phyloP scores from a whole-genome alignment of 1,284 basidiomycete species.

The Gastroboletus turbinatus region DNA sequence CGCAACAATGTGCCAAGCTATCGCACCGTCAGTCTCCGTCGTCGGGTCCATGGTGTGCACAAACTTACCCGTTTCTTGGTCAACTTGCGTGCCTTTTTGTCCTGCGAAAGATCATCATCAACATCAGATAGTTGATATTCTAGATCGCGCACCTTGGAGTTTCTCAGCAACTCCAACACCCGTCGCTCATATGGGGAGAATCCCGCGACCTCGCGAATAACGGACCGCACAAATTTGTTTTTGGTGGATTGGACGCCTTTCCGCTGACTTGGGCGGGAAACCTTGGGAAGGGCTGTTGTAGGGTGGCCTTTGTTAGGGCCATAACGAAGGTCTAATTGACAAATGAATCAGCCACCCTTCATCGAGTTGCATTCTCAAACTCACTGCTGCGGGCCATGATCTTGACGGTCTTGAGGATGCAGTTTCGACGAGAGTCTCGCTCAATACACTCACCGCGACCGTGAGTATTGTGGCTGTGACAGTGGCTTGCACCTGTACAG shows the following conservation, averaged over 20 bases:
- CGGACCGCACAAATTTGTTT: conserved; percentile 88
- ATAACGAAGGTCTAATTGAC: conserved; percentile 74
- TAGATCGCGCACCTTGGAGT: conserved; percentile 80
- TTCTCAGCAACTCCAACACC: conserved; percentile 98
- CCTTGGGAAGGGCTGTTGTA: conserved; percentile 84
- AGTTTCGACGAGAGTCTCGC: conserved; percentile 32
- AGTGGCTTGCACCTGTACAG: conserved; percentile 45
- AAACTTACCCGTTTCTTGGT: conserved; percentile 93
- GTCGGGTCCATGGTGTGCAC: background rate
- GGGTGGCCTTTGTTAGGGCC: conserved; percentile 94
- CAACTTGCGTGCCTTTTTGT: conserved; percentile 97
- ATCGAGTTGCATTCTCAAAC: conserved; percentile 24
- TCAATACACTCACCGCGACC: conserved; percentile 18
- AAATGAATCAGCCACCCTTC: conserved; percentile 5
- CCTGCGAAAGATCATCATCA: conserved; percentile 46
- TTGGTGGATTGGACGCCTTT: conserved; percentile 88
- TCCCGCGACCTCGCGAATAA: conserved; percentile 94
- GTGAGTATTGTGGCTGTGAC: conserved; percentile 28
- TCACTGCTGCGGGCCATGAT: conserved; percentile 73
- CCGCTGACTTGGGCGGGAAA: conserved; percentile 82
- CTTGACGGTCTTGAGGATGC: conserved; percentile 57
- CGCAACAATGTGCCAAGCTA: conserved; percentile 94
- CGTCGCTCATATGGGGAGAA: conserved; percentile 99
- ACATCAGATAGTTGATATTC: background rate
- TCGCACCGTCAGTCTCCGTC: background rate